Base-by-base conservation (phyloP, 805 yeast species). In the Sugiyamaella boreocaroliniensis region DNA sequence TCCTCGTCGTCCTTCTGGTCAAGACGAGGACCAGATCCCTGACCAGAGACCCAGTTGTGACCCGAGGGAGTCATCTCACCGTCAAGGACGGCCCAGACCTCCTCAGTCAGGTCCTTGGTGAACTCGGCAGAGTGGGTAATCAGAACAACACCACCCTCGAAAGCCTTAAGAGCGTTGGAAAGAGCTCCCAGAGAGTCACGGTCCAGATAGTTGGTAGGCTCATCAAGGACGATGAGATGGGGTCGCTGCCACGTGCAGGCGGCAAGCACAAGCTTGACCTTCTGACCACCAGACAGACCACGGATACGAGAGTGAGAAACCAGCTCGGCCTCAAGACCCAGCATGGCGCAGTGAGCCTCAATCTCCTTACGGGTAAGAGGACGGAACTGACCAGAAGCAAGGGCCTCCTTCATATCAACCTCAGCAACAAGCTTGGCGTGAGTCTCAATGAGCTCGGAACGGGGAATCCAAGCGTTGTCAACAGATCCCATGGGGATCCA, bases 241-340 rank as follows among this genome's bases (percentile, higher is more conserved):
- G 99, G 99, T 83, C 98, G 92, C 82, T 92, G 97, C 99, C 99
- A 93, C 57, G 98, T 90, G 85, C 98, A 89, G 77, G 98, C 99
- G 77, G 99, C 99, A 71, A 93, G 80, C 71, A 93, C 99, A 75
- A 93, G 86, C 81, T 93, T 93, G 78, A 93, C 99, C 85, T 93
- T 93, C 83, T 93, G 99, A 82, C 99, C 99, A 86, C 99, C 99
- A 67, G 99, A 93, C 71, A 93, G 83, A 87, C 99, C 98, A 83
- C 97, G 90, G 77, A 93, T 93, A 83, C 97, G 92, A 66, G 99
- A 90, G 85, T 93, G 99, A 58, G 99, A 88, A 76, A 93, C 99
- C 78, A 93, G 85, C 82, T 93, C 99, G 70, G 98, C 84, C 64
- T 93, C 99, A 74, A 93, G 82, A 81, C 99, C 99, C 78, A 93